Conservation (phyloP, 2,329 filamentous ascomycete species). For the Sporothrix euskadiensis region DNA sequence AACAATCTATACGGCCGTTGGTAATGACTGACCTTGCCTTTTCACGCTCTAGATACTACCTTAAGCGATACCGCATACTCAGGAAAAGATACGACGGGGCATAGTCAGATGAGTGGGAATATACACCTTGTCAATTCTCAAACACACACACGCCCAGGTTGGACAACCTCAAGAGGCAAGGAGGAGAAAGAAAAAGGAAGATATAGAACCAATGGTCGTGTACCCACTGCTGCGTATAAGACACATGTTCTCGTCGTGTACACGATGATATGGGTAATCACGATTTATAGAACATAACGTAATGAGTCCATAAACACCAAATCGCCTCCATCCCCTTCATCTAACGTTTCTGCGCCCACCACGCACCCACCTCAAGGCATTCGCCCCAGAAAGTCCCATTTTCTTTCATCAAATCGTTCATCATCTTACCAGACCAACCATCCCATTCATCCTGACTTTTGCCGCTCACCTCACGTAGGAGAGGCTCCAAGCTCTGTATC, state of each 20-base stretch:
- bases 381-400: slow-evolving; percentile 79
- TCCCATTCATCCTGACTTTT: slow-evolving; percentile 94
- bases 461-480: slow-evolving; percentile 77
- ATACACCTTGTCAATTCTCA: not conserved
- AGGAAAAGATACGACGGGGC: slow-evolving; percentile 71
- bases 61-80: slow-evolving; percentile 85
- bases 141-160: no score
- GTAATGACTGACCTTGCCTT: not conserved
- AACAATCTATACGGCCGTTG: not conserved
- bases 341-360: slow-evolving; percentile 75
- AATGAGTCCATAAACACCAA: slow-evolving; percentile 9
- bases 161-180: no score
- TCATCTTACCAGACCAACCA: slow-evolving; percentile 84
- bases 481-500: slow-evolving; percentile 81
- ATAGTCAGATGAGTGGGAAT: slow-evolving; percentile 26
- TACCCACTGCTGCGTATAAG: not conserved
- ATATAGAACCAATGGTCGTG: no score
- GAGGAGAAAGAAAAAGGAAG: no score
- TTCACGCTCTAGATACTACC: slow-evolving; percentile 68
- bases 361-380: slow-evolving; percentile 83
- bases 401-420: slow-evolving; percentile 76
- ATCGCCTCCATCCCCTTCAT: not conserved
- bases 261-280: not conserved
- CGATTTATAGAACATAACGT: no score
- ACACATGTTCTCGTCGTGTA: not conserved